Percentiles rank a stretch among this genome's conserved stretches.
Conservation (phyloP, 352 stramenopile species). For the Phytophthora capsici region DNA sequence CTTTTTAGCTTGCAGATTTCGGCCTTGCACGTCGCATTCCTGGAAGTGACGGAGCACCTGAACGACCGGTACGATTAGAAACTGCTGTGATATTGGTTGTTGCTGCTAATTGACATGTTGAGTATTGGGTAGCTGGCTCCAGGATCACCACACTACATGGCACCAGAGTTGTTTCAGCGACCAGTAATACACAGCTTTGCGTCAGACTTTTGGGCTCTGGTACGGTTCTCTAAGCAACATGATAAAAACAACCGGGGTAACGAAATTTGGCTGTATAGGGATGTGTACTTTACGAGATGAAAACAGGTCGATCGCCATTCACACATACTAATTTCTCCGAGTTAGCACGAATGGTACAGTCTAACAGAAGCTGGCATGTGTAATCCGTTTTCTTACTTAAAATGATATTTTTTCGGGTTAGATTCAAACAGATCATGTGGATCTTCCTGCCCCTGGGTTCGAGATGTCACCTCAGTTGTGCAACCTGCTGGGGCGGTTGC, state of each 20-base stretch:
- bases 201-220: slow-evolving; percentile 89
- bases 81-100: neutral
- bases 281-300: slow-evolving; percentile 82
- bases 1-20: slow-evolving; percentile 87
- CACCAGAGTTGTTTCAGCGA: slow-evolving; percentile 90
- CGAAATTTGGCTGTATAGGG: slow-evolving; percentile 51
- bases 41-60: slow-evolving; percentile 41
- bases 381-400: too few species aligned
- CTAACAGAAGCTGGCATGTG: neutral
- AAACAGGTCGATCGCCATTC: slow-evolving; percentile 70
- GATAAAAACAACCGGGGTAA: too few species aligned
- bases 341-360: slow-evolving; percentile 67
- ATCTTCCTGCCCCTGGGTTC: slow-evolving; percentile 52
- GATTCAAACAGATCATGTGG: slow-evolving; percentile 72
- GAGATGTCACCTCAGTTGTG: slow-evolving; percentile 66
- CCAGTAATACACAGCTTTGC: slow-evolving; percentile 88
- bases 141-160: slow-evolving; percentile 92
- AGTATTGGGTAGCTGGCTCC: slow-evolving; percentile 48
- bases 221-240: slow-evolving; percentile 22
- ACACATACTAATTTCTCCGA: slow-evolving; percentile 77
- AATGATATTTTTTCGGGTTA: too few species aligned
- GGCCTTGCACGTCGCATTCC: slow-evolving; percentile 86
- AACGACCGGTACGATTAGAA: slow-evolving; percentile 40
- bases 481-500: slow-evolving; percentile 57
- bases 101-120: neutral